A percentile compares a stretch with the other conserved stretches of the same genome.
phyloP scores from a whole-genome alignment of 345 rosid species.

The Garcia nutans region DNA sequence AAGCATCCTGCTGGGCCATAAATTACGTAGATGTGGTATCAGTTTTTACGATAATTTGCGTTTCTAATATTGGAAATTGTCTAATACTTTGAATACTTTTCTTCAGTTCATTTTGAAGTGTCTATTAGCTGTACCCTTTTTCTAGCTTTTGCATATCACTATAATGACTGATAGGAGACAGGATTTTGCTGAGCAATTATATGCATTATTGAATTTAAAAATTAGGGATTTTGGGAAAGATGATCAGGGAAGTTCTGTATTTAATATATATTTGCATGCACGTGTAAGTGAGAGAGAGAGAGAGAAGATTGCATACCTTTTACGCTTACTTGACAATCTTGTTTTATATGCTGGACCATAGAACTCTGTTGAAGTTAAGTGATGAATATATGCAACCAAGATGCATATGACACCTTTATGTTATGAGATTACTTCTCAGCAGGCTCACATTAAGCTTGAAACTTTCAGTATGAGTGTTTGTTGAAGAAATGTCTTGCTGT shows the following conservation, averaged over 20 bases:
- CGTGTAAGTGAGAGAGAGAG: not conserved
- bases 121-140: not conserved
- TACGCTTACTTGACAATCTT: no score
- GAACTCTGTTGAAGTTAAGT: not conserved
- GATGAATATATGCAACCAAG: not conserved
- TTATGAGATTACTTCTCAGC: not conserved
- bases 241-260: no score
- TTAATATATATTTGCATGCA: no score
- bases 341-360: not conserved
- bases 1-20: not conserved
- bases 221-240: no score
- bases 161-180: not conserved
- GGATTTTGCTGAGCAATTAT: not conserved
- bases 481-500: not conserved
- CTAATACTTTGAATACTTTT: not conserved
- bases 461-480: not conserved
- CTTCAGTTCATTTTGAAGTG: not conserved
- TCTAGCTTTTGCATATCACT: not conserved
- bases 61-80: not conserved
- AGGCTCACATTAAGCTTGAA: not conserved
- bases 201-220: no score
- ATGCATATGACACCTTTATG: no score
- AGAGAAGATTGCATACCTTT: no score
- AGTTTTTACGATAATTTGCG: not conserved
- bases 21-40: not conserved